Evolutionary conservation across 2,329 filamentous ascomycete genomes (phyloP).

Genomic region (Fusarium camptoceras): DNA sequence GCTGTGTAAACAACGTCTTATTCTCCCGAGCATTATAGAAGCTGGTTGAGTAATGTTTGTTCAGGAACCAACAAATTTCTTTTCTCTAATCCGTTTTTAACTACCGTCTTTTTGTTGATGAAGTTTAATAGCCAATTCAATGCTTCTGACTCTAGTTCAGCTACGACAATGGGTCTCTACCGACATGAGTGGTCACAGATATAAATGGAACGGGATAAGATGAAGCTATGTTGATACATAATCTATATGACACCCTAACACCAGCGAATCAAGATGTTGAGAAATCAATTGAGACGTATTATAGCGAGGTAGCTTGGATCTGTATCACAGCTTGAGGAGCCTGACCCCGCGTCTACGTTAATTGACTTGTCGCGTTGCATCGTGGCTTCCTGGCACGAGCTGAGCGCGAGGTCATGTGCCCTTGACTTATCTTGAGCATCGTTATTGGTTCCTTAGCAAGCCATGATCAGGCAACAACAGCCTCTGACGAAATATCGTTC

Average conservation of each 20-base stretch:
- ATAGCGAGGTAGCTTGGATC: background rate
- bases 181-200: background rate
- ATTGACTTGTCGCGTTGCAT: constrained; percentile 28
- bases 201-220: background rate
- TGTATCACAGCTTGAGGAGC: background rate
- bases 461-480: constrained; percentile 41
- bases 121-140: background rate
- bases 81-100: background rate
- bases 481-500: constrained; percentile 19
- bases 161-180: background rate
- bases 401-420: constrained; percentile 45
- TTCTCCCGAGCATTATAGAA: background rate
- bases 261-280: background rate
- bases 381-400: constrained; percentile 28
- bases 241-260: background rate
- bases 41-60: background rate
- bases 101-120: background rate
- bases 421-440: background rate
- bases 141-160: background rate
- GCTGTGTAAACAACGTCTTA: background rate
- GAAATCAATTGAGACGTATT: background rate
- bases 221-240: no score
- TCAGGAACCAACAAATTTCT: background rate
- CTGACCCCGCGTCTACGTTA: constrained; percentile 1
- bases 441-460: constrained; percentile 35